A percentile compares a stretch with the other conserved stretches of the same genome.
These are phyloP conservation scores for Raffaelea ambrosiae DNA, from an alignment of 2,329 filamentous ascomycete genomes.

Conservation along the genomic window DNA sequence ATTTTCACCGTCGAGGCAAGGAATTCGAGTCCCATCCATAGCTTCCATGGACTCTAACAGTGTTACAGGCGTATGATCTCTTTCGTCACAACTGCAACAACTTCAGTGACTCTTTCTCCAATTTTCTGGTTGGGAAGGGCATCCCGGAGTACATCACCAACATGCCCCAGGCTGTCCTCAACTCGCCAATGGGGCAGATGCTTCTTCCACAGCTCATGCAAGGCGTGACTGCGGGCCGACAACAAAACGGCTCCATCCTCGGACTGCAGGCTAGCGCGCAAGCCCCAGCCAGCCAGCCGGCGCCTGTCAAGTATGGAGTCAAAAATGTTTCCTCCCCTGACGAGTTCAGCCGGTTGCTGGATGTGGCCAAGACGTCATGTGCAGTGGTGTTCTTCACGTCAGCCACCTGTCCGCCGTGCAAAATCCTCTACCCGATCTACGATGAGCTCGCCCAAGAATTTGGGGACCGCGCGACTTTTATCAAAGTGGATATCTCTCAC, in stretches of 20 bases:
- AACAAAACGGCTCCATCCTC: conserved; percentile 41
- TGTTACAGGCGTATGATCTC: conserved; percentile 67
- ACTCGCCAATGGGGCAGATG: conserved; percentile 83
- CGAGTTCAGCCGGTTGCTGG: conserved; percentile 53
- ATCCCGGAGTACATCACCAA: conserved; percentile 83
- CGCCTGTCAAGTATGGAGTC: neutral
- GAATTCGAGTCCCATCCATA: neutral
- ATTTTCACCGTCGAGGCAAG: conserved; percentile 71
- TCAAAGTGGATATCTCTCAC: conserved; percentile 73
- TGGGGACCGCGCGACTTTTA: conserved; percentile 57
- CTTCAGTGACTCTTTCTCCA: conserved; percentile 86
- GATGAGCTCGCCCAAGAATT: conserved; percentile 70
- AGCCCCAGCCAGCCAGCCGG: neutral
- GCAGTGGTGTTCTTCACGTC: conserved; percentile 91
- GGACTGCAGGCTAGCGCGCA: conserved; percentile 32
- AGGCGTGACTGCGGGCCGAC: conserved; percentile 40
- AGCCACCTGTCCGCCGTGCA: conserved; percentile 77
- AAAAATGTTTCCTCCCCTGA: conserved; percentile 11
- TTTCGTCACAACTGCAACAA: conserved; percentile 96
- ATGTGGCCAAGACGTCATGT: conserved; percentile 54
- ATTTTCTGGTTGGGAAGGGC: conserved; percentile 78
- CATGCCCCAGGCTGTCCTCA: conserved; percentile 76
- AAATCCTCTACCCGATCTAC: conserved; percentile 70
- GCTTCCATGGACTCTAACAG: conserved; percentile 20
- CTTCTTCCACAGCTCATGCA: conserved; percentile 61